A percentile compares a stretch with the other conserved stretches of the same genome.
Evolutionary conservation across 768 basidiomycete genomes (phyloP).

Genomic region (Lentinula guzmanii): DNA sequence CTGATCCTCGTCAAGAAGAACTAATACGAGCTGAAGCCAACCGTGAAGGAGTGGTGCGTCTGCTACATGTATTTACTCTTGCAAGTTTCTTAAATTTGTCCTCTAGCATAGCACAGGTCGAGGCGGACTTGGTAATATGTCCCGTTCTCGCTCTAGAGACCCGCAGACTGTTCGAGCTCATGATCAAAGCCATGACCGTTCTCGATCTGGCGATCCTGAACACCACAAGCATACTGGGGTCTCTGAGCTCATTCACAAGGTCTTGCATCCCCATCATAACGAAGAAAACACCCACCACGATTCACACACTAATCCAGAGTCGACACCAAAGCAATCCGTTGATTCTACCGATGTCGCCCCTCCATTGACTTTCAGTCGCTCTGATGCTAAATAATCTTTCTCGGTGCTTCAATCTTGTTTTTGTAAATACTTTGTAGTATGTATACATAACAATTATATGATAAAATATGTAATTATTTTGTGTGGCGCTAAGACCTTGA

Average conservation of each 20-base stretch:
- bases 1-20: background rate
- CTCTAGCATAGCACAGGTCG: conserved; percentile 53
- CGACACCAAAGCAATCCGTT: background rate
- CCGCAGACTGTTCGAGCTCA: conserved; percentile 18
- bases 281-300: background rate
- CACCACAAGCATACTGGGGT: background rate
- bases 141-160: conserved; percentile 46
- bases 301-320: background rate
- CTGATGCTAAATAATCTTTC: background rate
- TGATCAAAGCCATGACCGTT: conserved; percentile 17
- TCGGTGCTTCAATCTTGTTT: background rate
- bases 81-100: background rate
- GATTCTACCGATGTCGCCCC: background rate
- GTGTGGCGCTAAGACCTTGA: background rate
- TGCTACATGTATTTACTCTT: background rate
- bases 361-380: background rate
- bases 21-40: conserved; percentile 14
- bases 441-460: too few species aligned
- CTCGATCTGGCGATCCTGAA: conserved; percentile 7
- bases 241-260: background rate
- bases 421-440: background rate
- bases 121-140: conserved; percentile 62
- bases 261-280: background rate
- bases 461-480: background rate
- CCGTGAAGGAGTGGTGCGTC: conserved; percentile 19